A percentile compares a stretch with the other conserved stretches of the same genome.
These are phyloP conservation scores for Phoenix roebelenii DNA, from an alignment of 176 grass and related monocot genomes.

Conservation along the genomic window DNA sequence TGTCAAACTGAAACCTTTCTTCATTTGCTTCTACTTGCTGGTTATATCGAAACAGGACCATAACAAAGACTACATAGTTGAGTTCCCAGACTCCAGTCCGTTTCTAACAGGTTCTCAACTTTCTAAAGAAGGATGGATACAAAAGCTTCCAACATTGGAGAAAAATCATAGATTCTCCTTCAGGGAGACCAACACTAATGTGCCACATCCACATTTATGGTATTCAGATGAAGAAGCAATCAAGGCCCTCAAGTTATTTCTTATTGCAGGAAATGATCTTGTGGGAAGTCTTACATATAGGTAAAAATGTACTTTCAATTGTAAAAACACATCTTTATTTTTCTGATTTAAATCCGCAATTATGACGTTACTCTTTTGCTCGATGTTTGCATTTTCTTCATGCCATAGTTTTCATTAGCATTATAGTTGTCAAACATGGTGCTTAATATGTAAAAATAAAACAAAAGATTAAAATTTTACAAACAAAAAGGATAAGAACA, in stretches of 20 bases:
- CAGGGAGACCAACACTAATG: constrained; percentile 33
- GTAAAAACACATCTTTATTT: no score
- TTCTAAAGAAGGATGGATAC: constrained; percentile 24
- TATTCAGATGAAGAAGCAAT: constrained; percentile 68
- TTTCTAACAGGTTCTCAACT: constrained; percentile 20
- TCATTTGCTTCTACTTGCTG: constrained; percentile 1
- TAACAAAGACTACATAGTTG: constrained; percentile 88
- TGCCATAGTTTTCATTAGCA: no score
- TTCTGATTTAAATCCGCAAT: no score
- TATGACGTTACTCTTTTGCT: no score
- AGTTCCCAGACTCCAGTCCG: constrained; percentile 77
- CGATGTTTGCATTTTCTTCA: no score
- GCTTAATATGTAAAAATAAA: no score
- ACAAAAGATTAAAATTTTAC: no score
- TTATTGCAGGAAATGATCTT: constrained; percentile 44
- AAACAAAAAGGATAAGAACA: no score
- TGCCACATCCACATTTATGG: constrained; percentile 82
- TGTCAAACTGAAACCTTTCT: not conserved
- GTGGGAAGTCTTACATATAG: constrained; percentile 64
- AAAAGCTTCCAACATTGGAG: constrained; percentile 24
- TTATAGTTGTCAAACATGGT: no score
- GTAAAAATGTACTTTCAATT: constrained; percentile 22
- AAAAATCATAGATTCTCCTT: constrained; percentile 43
- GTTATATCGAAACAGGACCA: constrained; percentile 53
- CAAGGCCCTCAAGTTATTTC: constrained; percentile 70